These are phyloP conservation scores for Nannochloropsis oceanica DNA, from an alignment of 108 stramenopile genomes.

Conservation along the genomic window DNA sequence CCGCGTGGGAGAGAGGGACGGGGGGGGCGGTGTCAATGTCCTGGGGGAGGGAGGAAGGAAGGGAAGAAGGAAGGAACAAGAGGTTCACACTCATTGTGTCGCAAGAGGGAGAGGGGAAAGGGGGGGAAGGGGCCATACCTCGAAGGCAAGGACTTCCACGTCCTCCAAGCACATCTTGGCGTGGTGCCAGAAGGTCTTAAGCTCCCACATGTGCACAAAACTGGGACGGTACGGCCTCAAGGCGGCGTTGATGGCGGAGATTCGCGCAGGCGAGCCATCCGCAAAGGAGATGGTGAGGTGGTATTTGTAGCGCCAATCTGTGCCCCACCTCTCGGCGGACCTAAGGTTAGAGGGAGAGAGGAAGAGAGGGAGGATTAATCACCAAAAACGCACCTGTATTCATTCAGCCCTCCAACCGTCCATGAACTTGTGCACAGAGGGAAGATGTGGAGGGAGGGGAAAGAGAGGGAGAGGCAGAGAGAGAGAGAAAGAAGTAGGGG, in stretches of 20 bases:
- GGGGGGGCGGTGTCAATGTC: conserved; percentile 75
- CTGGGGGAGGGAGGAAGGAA: neutral
- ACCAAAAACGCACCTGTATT: too few relatives aligned
- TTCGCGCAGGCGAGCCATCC: conserved; percentile 79
- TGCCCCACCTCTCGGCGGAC: conserved; percentile 31
- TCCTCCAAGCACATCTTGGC: conserved; percentile 63
- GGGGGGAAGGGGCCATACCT: conserved; percentile 27
- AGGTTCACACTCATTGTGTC: neutral
- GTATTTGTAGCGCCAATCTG: conserved; percentile 62
- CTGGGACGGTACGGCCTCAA: conserved; percentile 70
- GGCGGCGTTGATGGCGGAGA: conserved; percentile 77
- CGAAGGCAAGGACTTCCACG: conserved; percentile 73
- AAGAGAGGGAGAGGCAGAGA: too few relatives aligned
- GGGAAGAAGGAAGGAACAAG: neutral
- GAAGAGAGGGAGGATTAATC: too few relatives aligned
- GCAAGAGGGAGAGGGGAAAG: neutral
- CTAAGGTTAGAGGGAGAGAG: too few relatives aligned
- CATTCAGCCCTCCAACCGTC: too few relatives aligned
- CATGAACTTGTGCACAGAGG: too few relatives aligned
- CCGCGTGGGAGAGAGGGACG: conserved; percentile 40
- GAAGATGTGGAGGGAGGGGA: too few relatives aligned
- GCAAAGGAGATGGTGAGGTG: conserved; percentile 72
- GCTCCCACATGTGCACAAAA: conserved; percentile 83
- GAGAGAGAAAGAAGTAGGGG: too few relatives aligned
- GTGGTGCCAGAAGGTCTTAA: conserved; percentile 94